phyloP scores from a whole-genome alignment of 768 basidiomycete genomes.

The Trametes maxima region DNA sequence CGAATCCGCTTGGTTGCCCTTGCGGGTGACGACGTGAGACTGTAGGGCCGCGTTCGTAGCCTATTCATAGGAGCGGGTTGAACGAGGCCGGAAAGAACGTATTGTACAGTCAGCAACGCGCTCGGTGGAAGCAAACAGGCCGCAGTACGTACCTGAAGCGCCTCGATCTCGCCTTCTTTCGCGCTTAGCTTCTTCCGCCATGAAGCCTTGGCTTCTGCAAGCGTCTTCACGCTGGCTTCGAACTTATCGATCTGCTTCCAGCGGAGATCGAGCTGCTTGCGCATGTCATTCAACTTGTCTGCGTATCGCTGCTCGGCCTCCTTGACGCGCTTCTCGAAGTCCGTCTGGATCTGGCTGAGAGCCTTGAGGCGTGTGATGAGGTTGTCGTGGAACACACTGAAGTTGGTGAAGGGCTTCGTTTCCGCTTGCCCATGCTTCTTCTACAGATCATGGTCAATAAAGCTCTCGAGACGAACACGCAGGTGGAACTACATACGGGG shows the following conservation, averaged over 20 bases:
- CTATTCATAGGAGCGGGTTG: slow-evolving; percentile 49
- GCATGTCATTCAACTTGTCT: slow-evolving; percentile 77
- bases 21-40: slow-evolving; percentile 61
- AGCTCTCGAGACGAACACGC: not conserved
- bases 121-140: not conserved
- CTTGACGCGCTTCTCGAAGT: slow-evolving; percentile 85
- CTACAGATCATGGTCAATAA: slow-evolving; percentile 38
- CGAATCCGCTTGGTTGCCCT: slow-evolving; percentile 56
- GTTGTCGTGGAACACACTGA: slow-evolving; percentile 92
- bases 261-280: slow-evolving; percentile 83
- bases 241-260: slow-evolving; percentile 94
- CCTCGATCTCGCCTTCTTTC: slow-evolving; percentile 90
- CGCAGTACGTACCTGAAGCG: slow-evolving; percentile 56
- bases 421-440: slow-evolving; percentile 77
- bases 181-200: slow-evolving; percentile 83
- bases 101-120: not conserved
- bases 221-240: slow-evolving; percentile 80
- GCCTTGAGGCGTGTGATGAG: slow-evolving; percentile 85
- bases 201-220: slow-evolving; percentile 75
- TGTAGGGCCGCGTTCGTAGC: slow-evolving; percentile 73
- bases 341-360: slow-evolving; percentile 78
- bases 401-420: slow-evolving; percentile 93
- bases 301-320: slow-evolving; percentile 72
- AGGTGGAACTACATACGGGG: slow-evolving; percentile 52
- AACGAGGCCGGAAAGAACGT: not conserved